Evolutionary conservation across 495 filamentous ascomycete genomes (phyloP).

Genomic region (Daldinia loculata): DNA sequence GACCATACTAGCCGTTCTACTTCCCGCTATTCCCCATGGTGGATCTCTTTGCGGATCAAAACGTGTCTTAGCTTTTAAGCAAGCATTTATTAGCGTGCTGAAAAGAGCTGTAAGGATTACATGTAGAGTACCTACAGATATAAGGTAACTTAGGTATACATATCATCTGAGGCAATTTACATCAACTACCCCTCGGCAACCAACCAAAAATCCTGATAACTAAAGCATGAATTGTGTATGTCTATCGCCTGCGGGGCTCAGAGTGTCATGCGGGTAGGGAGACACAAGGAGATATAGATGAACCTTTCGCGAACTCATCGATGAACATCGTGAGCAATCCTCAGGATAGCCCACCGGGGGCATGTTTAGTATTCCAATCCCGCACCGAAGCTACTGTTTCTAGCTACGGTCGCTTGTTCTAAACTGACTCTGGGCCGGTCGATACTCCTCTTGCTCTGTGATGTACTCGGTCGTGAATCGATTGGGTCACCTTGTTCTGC

Average conservation of each 20-base stretch:
- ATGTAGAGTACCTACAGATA: constrained; percentile 18
- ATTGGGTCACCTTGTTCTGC: constrained; percentile 52
- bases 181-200: constrained; percentile 1
- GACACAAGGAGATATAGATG: not conserved
- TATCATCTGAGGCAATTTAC: constrained; percentile 6
- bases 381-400: constrained; percentile 58
- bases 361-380: constrained; percentile 53
- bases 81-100: constrained; percentile 18
- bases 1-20: constrained; percentile 1
- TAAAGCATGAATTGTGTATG: not conserved
- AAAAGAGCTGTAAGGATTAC: constrained; percentile 8
- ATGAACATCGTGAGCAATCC: not conserved
- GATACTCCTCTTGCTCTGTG: constrained; percentile 45
- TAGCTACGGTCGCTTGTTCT: constrained; percentile 54
- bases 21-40: constrained; percentile 25
- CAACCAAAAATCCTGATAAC: constrained; percentile 2
- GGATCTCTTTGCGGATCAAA: constrained; percentile 13
- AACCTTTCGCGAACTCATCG: not conserved
- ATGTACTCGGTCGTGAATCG: constrained; percentile 41
- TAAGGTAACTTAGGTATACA: constrained; percentile 8
- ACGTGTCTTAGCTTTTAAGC: constrained; percentile 6
- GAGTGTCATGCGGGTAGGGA: not conserved
- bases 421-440: constrained; percentile 51
- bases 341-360: constrained; percentile 13
- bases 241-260: not conserved